Percentiles rank a stretch among this genome's conserved stretches.
Conservation (phyloP, 441 rosid genomes). For the Pelargonium australe region DNA sequence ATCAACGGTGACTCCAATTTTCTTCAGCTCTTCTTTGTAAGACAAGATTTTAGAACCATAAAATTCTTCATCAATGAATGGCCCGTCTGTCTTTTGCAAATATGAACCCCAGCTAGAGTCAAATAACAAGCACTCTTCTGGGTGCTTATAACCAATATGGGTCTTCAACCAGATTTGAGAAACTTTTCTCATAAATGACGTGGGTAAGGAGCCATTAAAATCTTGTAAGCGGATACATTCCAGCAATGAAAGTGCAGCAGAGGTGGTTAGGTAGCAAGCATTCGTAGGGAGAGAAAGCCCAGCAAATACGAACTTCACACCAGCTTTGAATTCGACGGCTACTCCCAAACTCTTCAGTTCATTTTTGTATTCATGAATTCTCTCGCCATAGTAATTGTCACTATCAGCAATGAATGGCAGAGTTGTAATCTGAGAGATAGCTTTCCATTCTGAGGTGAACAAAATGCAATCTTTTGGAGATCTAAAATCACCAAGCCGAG, state of each 20-base stretch:
- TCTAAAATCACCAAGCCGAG: slow-evolving; percentile 44
- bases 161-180: slow-evolving; percentile 56
- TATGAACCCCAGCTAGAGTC: slow-evolving; percentile 30
- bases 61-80: slow-evolving; percentile 56
- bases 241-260: slow-evolving; percentile 37
- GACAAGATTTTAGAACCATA: slow-evolving; percentile 35
- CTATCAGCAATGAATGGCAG: slow-evolving; percentile 58
- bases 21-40: slow-evolving; percentile 36
- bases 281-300: slow-evolving; percentile 32
- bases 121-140: slow-evolving; percentile 37
- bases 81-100: slow-evolving; percentile 52
- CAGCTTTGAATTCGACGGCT: slow-evolving; percentile 33
- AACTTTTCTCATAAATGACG: slow-evolving; percentile 23
- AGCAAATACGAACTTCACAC: slow-evolving; percentile 41
- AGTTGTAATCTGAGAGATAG: slow-evolving; percentile 38
- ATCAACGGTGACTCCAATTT: slow-evolving; percentile 47
- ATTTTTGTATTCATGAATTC: slow-evolving; percentile 30
- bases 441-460: slow-evolving; percentile 47
- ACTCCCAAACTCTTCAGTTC: slow-evolving; percentile 51
- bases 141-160: slow-evolving; percentile 39
- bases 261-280: slow-evolving; percentile 26
- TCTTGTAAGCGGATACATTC: slow-evolving; percentile 37
- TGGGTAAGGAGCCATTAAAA: slow-evolving; percentile 20
- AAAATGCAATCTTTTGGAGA: slow-evolving; percentile 53
- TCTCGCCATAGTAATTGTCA: slow-evolving; percentile 35